Percentiles rank a stretch among this genome's conserved stretches.
phyloP scores from a whole-genome alignment of 2,329 filamentous ascomycete genomes.

The Fusarium albidum region DNA sequence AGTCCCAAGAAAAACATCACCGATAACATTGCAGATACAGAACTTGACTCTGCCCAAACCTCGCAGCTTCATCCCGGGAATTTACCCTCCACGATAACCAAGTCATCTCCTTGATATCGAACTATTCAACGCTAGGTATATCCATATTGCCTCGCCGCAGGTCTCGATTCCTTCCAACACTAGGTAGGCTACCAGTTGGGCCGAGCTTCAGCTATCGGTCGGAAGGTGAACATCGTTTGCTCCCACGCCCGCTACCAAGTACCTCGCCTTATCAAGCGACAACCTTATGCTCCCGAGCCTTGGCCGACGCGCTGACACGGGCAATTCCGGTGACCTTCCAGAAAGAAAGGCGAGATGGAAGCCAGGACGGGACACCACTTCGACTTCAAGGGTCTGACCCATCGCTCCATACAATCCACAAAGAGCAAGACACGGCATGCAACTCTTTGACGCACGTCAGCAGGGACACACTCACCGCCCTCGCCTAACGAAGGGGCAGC shows the following conservation, averaged over 20 bases:
- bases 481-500: constrained; percentile 13
- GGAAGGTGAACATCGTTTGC: not conserved
- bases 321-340: constrained; percentile 18
- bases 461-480: constrained; percentile 31
- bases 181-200: not conserved
- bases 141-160: too few relatives aligned
- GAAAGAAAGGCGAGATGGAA: constrained; percentile 7
- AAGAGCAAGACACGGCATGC: constrained; percentile 15
- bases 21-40: too few relatives aligned
- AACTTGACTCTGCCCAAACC: too few relatives aligned
- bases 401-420: constrained; percentile 3
- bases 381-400: constrained; percentile 26
- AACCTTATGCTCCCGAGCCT: constrained; percentile 7
- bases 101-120: too few relatives aligned
- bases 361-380: not conserved
- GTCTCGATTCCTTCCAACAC: not conserved
- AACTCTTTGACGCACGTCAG: constrained; percentile 25
- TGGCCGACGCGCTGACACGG: constrained; percentile 11
- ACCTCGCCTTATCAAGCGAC: constrained; percentile 18
- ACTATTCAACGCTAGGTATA: too few relatives aligned
- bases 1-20: too few relatives aligned
- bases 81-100: too few relatives aligned
- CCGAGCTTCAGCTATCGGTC: not conserved
- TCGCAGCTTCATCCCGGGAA: too few relatives aligned
- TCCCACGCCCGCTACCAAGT: constrained; percentile 15